Evolutionary conservation across 495 filamentous ascomycete genomes (phyloP).

Genomic region (Aspergillus ostianus): DNA sequence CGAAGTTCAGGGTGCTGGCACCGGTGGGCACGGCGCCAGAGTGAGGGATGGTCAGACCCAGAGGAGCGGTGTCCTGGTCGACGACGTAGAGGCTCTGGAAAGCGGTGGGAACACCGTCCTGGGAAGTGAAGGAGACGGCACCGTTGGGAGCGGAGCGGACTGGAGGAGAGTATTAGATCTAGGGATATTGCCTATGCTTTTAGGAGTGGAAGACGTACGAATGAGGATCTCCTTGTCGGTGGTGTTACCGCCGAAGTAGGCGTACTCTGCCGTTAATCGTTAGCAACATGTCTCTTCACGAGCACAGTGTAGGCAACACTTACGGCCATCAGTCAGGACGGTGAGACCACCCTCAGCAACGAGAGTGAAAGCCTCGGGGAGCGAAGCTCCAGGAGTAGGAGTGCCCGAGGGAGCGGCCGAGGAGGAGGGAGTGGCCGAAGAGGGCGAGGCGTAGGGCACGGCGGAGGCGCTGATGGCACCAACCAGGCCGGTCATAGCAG

Average conservation of each 20-base stretch:
- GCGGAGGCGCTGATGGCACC: conserved; percentile 24
- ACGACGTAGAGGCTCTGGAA: conserved; percentile 37
- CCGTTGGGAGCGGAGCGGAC: conserved; percentile 18
- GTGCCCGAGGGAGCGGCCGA: conserved; percentile 19
- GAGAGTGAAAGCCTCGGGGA: conserved; percentile 22
- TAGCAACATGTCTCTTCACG: not conserved
- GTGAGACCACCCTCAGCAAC: conserved; percentile 10
- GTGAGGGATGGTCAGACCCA: conserved; percentile 30
- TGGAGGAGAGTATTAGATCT: no score
- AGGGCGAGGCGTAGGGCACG: conserved; percentile 6
- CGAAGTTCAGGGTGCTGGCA: conserved; percentile 27
- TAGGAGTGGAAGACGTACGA: conserved; percentile 1
- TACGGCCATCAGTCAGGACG: conserved; percentile 34
- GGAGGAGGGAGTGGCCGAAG: conserved; percentile 20
- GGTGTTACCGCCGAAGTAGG: conserved; percentile 27
- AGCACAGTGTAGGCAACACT: not conserved
- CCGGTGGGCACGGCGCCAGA: conserved; percentile 28
- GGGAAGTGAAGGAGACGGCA: conserved; percentile 28
- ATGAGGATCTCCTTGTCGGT: conserved; percentile 25
- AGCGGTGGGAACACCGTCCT: conserved; percentile 25
- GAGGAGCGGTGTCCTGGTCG: conserved; percentile 22
- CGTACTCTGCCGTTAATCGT: conserved; percentile 12
- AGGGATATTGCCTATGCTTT: no score
- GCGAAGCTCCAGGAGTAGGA: not conserved
- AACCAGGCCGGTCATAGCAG: conserved; percentile 26